These are phyloP conservation scores for Nothopassalora personata DNA, from an alignment of 2,329 filamentous ascomycete genomes.

Conservation along the genomic window DNA sequence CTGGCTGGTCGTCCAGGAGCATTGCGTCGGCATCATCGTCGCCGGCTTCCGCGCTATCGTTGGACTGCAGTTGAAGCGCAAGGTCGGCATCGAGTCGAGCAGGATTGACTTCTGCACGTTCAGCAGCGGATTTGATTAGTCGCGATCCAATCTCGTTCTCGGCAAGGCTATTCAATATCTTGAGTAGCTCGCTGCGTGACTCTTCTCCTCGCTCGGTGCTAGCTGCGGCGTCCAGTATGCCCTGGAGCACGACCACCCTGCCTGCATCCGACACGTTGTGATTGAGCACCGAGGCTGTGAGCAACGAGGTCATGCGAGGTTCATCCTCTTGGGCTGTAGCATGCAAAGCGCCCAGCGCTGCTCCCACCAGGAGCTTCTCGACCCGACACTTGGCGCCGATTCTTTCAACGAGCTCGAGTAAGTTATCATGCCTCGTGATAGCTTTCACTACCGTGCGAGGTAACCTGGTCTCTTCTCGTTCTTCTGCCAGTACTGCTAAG, in stretches of 20 bases:
- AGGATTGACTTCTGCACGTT: conserved; percentile 6
- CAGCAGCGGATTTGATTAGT: conserved; percentile 7
- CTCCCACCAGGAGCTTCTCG: conserved; percentile 65
- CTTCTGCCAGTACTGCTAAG: conserved; percentile 74
- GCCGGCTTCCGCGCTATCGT: not conserved
- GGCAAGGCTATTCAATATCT: conserved; percentile 1
- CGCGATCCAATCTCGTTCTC: conserved; percentile 4
- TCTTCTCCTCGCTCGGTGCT: not conserved
- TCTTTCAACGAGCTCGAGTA: conserved; percentile 56
- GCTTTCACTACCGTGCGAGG: conserved; percentile 65
- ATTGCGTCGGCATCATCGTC: conserved; percentile 9
- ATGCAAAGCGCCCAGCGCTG: conserved; percentile 62
- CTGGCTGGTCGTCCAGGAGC: conserved; percentile 6
- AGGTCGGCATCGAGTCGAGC: conserved; percentile 11
- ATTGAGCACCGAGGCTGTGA: conserved; percentile 4
- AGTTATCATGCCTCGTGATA: conserved; percentile 57
- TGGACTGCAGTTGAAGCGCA: conserved; percentile 10
- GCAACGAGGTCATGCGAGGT: conserved; percentile 3
- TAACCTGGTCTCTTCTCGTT: conserved; percentile 64
- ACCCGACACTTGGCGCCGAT: conserved; percentile 62
- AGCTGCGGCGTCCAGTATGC: conserved; percentile 5
- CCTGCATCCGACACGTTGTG: conserved; percentile 4
- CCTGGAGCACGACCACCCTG: conserved; percentile 10
- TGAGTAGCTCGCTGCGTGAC: conserved; percentile 7
- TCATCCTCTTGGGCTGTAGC: conserved; percentile 26